Percentiles rank a stretch among this genome's conserved stretches.
These are phyloP conservation scores for Amanita jacksonii DNA, from an alignment of 768 basidiomycete genomes.

Conservation along the genomic window DNA sequence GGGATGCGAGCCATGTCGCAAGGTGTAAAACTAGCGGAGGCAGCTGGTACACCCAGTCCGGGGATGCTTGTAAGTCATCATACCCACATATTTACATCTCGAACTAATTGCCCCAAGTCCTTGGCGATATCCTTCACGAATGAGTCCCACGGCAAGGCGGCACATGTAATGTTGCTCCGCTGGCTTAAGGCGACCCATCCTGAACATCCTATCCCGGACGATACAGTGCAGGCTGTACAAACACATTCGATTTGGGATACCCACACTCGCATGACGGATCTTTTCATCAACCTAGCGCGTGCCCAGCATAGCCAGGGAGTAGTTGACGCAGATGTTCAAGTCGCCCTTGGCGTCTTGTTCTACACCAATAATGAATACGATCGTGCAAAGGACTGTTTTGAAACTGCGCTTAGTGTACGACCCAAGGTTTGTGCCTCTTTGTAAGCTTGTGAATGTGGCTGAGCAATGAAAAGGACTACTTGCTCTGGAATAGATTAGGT, in stretches of 20 bases:
- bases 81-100: background rate
- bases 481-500: constrained; percentile 93
- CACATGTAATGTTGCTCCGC: constrained; percentile 76
- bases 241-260: constrained; percentile 71
- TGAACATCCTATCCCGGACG: constrained; percentile 41
- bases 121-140: constrained; percentile 96
- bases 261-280: constrained; percentile 68
- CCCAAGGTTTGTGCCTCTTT: constrained; percentile 40
- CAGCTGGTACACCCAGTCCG: constrained; percentile 48
- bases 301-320: constrained; percentile 65
- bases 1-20: constrained; percentile 74
- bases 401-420: constrained; percentile 68
- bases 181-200: constrained; percentile 72
- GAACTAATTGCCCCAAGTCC: constrained; percentile 42
- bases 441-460: constrained; percentile 13
- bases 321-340: constrained; percentile 86
- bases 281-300: constrained; percentile 76
- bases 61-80: constrained; percentile 60
- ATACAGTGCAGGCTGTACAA: constrained; percentile 42
- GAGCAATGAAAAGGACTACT: constrained; percentile 53
- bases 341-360: constrained; percentile 86
- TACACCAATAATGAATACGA: constrained; percentile 85
- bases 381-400: constrained; percentile 90
- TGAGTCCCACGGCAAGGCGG: constrained; percentile 81
- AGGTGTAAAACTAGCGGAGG: constrained; percentile 60